phyloP scores from a whole-genome alignment of 306 rosid species.

The Sphenostylis stenocarpa region DNA sequence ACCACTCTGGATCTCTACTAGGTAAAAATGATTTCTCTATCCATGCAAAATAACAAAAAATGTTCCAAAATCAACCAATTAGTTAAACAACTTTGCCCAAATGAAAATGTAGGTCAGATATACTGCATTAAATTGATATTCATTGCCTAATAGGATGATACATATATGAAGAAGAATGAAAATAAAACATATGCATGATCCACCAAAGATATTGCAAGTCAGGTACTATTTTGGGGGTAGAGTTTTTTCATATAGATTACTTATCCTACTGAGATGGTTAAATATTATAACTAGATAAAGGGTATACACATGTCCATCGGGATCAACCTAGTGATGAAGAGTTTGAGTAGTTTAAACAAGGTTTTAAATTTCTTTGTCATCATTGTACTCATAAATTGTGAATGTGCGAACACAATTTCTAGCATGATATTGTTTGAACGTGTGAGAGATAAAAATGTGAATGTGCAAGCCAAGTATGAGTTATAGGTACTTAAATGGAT shows the following conservation, averaged over 20 bases:
- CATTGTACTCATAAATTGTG: neutral
- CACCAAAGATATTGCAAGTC: neutral
- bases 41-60: neutral
- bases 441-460: neutral
- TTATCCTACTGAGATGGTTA: neutral
- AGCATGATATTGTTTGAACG: slow-evolving; percentile 8
- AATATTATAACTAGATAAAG: slow-evolving; percentile 8
- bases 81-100: slow-evolving; percentile 5
- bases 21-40: slow-evolving; percentile 92
- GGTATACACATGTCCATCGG: neutral
- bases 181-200: neutral
- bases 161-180: neutral
- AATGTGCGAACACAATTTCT: neutral
- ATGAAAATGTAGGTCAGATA: neutral
- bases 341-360: neutral
- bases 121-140: neutral
- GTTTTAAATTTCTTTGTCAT: neutral
- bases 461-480: neutral
- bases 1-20: slow-evolving; percentile 99
- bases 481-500: neutral
- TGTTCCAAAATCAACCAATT: slow-evolving; percentile 24
- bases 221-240: neutral
- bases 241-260: neutral
- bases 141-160: neutral
- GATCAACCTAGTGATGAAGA: neutral